Base-by-base conservation (phyloP, 1,284 basidiomycete species). In the Microbotryum lychnidis-dioicae region DNA sequence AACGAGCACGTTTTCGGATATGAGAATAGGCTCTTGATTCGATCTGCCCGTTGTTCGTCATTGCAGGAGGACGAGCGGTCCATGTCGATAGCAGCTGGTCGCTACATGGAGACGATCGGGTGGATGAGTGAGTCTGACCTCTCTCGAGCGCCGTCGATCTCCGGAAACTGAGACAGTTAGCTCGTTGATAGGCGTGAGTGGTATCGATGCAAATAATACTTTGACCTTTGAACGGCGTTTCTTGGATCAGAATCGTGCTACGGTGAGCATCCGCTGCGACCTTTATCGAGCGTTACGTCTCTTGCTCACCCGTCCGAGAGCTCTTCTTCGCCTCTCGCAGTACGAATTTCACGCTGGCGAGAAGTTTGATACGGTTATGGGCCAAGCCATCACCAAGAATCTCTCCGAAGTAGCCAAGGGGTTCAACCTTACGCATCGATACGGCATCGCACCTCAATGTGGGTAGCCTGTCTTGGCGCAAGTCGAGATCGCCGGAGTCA, bases 61-160 rank as follows among this genome's bases (percentile, higher is more conserved):
- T 18, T 9, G 16, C 69, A 72, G 55, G 67, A 71, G 14, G 72
- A 73, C 60, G 53, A 53, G 27, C 61, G 61, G 42, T 70, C 68
- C 1, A 70, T 73, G 66, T 69, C 71, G 12, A 56, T 74, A 23
- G 72, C 73, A 4, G 64, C 69, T 16, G 73, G 73, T 20, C 63
- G 73, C 31, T 74, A 74, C 49, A 70, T 74, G 64, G 73, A 74
- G 62, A 74, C 73, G 12, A 54, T 74, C 29, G 73, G 73, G 9
- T 74, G 61, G 56, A 66, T 69, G 51, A 69, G 68, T 67, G 49
- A 51, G 62, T 37, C 50, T 42, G 52, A 54, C 20, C 29, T 48
- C 52, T 3, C n/a, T 23, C 14, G 37, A 18, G 14, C 14, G 37
- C 16, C 14, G 12, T 42, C 37, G 12, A 42, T 42, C 16, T 18